Base-by-base conservation (phyloP, 306 rosid species). In the Amphicarpaea edgeworthii region DNA sequence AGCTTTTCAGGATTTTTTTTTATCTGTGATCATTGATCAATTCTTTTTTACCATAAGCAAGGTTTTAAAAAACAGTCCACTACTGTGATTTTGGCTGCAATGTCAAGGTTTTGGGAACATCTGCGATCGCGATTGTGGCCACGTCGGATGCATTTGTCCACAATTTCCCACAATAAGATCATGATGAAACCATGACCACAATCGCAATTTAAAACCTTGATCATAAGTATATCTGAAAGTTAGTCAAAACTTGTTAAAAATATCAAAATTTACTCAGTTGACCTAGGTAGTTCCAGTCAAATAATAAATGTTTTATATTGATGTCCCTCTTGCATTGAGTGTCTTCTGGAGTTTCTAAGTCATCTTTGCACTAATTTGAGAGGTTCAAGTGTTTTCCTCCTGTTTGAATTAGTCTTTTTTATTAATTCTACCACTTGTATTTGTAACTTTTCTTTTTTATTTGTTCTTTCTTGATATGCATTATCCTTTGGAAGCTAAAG, bases 341-440 rank as follows among this genome's bases (percentile, higher is more conserved):
- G 61, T 32, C 53, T 58, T 77, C 38, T 37, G 21, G 59, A 40
- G 32, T 77, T 15, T 40, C 45, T 38, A 58, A 12, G 50, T 15
- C 49, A 21, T 78, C 17, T 46, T 2, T 34, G 9, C 8, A 26
- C 50, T 54, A 50, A 49, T 51, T 55, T 55, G 43, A 37, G 40
- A 66, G 53, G 12, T 17, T 23, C 32, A 19, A 51, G 59, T 19
- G 26, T 51, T 51, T 51, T 51, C 1, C 14, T 28, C 59, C 0
- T 12, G 12, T 51, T 51, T 51, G 59, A 51, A 51, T 19, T 51
- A 51, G 28, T 51, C 8, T 80, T 61, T 80, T 61, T 37, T 3
- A 68, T 51, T 37, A 8, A n/a, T 71, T 6, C 38, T 68, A 15
- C 19, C 73, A 65, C 40, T 68, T 63, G 59, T 57, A 24, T 38